Evolutionary conservation across 352 stramenopile genomes (phyloP).

Genomic region (Globisporangium apiculatum): DNA sequence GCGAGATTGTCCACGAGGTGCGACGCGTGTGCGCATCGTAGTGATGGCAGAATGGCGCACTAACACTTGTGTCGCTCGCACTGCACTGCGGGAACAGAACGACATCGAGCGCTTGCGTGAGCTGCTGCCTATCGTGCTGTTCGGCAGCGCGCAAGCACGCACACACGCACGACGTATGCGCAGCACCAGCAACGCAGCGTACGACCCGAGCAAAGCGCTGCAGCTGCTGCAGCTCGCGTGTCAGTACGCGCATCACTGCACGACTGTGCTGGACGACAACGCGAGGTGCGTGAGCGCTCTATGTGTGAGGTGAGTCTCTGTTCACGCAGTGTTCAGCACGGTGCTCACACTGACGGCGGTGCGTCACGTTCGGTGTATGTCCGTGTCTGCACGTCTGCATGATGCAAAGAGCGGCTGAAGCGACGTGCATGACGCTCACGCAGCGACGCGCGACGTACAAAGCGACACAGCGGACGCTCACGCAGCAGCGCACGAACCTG

Average conservation of each 20-base stretch:
- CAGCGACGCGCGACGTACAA: conserved; percentile 10
- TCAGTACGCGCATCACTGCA: conserved; percentile 51
- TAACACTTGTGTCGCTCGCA: too few relatives aligned
- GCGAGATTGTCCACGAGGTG: conserved; percentile 13
- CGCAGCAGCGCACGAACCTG: conserved; percentile 19
- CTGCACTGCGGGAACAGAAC: conserved; percentile 6
- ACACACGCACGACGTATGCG: too few relatives aligned
- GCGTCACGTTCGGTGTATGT: too few relatives aligned
- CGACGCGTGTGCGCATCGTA: background rate
- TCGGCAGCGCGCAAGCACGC: conserved; percentile 6
- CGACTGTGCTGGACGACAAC: conserved; percentile 23
- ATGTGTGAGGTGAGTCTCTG: too few relatives aligned
- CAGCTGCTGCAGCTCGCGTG: conserved; percentile 52
- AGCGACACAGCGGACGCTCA: background rate
- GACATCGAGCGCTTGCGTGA: conserved; percentile 19
- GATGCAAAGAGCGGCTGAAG: conserved; percentile 6
- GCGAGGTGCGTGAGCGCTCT: conserved; percentile 15
- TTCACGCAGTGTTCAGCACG: background rate
- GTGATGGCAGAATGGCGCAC: too few relatives aligned
- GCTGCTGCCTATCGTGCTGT: conserved; percentile 30
- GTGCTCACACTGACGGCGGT: background rate
- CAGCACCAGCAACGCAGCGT: background rate
- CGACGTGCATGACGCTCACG: conserved; percentile 1
- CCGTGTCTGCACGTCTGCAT: background rate
- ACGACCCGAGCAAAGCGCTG: conserved; percentile 17